Conservation (phyloP, 2,329 filamentous ascomycete genomes). For the Xylariaceae sp. region DNA sequence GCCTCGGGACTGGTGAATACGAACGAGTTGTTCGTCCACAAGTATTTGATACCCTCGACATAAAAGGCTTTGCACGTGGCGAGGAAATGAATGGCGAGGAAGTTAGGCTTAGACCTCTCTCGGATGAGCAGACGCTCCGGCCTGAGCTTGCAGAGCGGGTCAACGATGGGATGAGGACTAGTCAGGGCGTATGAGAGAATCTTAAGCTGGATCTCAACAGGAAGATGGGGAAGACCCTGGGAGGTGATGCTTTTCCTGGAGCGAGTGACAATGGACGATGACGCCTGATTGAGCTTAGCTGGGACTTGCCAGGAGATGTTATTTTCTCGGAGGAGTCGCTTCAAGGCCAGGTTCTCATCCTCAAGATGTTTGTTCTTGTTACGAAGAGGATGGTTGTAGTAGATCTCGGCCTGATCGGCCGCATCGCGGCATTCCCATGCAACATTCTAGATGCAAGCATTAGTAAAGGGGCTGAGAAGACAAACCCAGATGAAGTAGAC, state of each 20-base stretch:
- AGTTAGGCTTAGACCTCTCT: constrained; percentile 48
- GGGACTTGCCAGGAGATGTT: constrained; percentile 53
- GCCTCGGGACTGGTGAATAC: constrained; percentile 56
- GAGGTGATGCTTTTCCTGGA: constrained; percentile 19
- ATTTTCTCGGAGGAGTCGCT: constrained; percentile 55
- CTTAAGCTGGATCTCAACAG: constrained; percentile 55
- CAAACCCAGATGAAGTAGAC: not conserved
- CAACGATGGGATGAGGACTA: constrained; percentile 53
- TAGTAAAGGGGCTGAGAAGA: not conserved
- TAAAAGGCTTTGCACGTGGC: constrained; percentile 54
- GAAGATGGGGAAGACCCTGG: constrained; percentile 46
- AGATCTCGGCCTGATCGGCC: constrained; percentile 51
- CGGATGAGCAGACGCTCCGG: constrained; percentile 46
- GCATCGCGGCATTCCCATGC: constrained; percentile 57
- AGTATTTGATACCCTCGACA: constrained; percentile 50
- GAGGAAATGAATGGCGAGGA: constrained; percentile 57
- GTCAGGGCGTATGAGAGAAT: constrained; percentile 56
- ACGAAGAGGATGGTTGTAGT: constrained; percentile 53
- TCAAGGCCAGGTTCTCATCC: constrained; percentile 54
- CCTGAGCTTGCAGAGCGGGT: constrained; percentile 52
- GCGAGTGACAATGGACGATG: constrained; percentile 34
- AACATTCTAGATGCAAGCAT: constrained; percentile 8
- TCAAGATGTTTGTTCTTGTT: constrained; percentile 47
- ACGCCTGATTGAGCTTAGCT: constrained; percentile 38
- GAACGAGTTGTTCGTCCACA: constrained; percentile 58